Evolutionary conservation across 192 early-diverging fungal species (phyloP), one percentile per base, ranked within the genome.

Genomic region (Coemansia sp.): DNA sequence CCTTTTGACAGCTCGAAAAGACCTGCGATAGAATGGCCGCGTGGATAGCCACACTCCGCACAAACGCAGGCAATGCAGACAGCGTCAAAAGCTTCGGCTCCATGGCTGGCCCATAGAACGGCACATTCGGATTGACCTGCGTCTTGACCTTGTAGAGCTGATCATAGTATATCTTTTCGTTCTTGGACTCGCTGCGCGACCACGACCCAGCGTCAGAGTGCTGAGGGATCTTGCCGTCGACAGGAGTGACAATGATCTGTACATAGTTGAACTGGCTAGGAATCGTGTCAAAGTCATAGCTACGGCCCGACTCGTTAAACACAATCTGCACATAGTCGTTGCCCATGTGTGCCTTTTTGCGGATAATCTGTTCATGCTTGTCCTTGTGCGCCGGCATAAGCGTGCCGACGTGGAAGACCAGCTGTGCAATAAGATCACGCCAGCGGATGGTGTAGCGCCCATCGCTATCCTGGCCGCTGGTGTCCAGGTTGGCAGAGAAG

Each of bases 251-350:
- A 4, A 99, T 83, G 58, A 99, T 89, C 50, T 93, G 90, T 50
- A 99, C 87, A 66, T 87, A 95, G 61, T 97, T 97, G 78, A 97
- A 97, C 65, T 99, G 90, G 11, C 87, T 85, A 3, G 93, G 86
- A 25, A 97, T 80, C 4, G 93, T 97, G 49, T 94, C 87, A 67
- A 94, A 93, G 26, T 80, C 82, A 60, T 89, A 92, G 7, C 85
- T 81, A 0, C 50, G 50, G 1, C 89, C 94, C 26, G 87, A 88
- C 60, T 99, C 94, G 60, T 97, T 94, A 56, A 86, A 99, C 8
- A 96, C 84, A 54, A 99, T 87, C 27, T 85, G 84, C 41, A 99
- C 90, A 76, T 85, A 97, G 72, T 99, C 93, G 61, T 99, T 99
- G 34, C 93, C 96, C 55, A 99, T 93, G 60, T 96, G 93, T 23